Conservation (phyloP, 78 protist species). For the Dictyostelium intermedium region DNA sequence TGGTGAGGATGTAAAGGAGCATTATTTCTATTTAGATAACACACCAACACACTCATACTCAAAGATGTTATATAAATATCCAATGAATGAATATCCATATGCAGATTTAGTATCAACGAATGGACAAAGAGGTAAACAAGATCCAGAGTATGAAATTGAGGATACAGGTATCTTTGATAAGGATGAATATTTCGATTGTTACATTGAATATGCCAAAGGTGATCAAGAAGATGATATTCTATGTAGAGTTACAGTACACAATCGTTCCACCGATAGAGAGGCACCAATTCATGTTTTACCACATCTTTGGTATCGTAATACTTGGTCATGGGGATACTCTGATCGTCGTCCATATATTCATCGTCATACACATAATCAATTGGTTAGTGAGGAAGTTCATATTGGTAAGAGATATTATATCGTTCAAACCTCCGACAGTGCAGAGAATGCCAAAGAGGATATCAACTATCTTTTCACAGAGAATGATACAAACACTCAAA, state of each 20-base stretch:
- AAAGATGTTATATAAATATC: slow-evolving; percentile 89
- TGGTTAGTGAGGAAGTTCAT: slow-evolving; percentile 49
- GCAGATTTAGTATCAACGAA: slow-evolving; percentile 27
- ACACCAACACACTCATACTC: slow-evolving; percentile 89
- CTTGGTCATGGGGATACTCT: slow-evolving; percentile 91
- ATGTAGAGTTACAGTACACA: slow-evolving; percentile 62
- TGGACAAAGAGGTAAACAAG: not conserved
- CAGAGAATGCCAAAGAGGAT: not conserved
- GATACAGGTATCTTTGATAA: slow-evolving; percentile 86
- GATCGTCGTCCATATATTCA: slow-evolving; percentile 2
- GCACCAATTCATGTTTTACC: slow-evolving; percentile 80
- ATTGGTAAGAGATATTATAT: slow-evolving; percentile 48
- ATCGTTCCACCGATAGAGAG: slow-evolving; percentile 22
- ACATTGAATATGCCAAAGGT: slow-evolving; percentile 88
- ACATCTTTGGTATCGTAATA: slow-evolving; percentile 87
- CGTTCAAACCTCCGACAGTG: not conserved
- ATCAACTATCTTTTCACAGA: slow-evolving; percentile 83
- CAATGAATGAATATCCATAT: slow-evolving; percentile 87
- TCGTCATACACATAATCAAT: not conserved
- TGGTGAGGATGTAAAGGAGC: slow-evolving; percentile 90
- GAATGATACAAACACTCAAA: slow-evolving; percentile 79
- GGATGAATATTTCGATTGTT: slow-evolving; percentile 65
- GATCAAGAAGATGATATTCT: slow-evolving; percentile 74
- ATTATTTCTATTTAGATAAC: slow-evolving; percentile 79
- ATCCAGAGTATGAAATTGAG: slow-evolving; percentile 86